These are phyloP conservation scores for Tetratostichococcus sp. DNA, from an alignment of 139 green algal species.

Conservation along the genomic window DNA sequence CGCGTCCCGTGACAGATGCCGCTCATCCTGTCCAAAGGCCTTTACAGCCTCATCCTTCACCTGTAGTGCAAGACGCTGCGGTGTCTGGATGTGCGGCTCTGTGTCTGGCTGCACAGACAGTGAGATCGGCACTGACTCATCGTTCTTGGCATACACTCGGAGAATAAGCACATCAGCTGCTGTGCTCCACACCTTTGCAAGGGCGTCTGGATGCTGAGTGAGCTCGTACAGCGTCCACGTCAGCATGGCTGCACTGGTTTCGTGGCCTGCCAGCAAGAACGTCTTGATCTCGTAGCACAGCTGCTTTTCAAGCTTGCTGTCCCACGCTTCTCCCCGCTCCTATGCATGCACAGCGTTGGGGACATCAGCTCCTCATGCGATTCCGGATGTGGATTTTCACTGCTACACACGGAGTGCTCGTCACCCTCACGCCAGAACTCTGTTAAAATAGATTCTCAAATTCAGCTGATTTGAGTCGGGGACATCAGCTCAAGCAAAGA, in stretches of 20 bases:
- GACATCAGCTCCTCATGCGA: not conserved
- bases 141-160: too few species aligned
- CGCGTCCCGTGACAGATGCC: slow-evolving; percentile 33
- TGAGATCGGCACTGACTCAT: too few species aligned
- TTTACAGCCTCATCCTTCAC: slow-evolving; percentile 41
- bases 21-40: slow-evolving; percentile 41
- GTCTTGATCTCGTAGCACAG: slow-evolving; percentile 97
- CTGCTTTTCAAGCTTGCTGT: slow-evolving; percentile 65
- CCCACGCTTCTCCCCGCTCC: slow-evolving; percentile 56
- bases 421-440: too few species aligned
- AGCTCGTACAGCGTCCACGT: slow-evolving; percentile 86
- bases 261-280: slow-evolving; percentile 92
- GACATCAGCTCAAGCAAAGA: not conserved
- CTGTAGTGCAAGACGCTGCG: slow-evolving; percentile 30
- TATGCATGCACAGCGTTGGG: too few species aligned
- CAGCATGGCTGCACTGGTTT: slow-evolving; percentile 92
- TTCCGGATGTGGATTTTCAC: too few species aligned
- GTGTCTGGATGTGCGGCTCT: too few species aligned
- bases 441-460: too few species aligned
- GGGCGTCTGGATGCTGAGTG: slow-evolving; percentile 16
- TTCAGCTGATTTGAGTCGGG: too few species aligned
- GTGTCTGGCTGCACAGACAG: not conserved
- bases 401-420: too few species aligned
- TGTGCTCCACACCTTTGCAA: slow-evolving; percentile 41
- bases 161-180: too few species aligned